Conservation (phyloP, 805 yeast genomes). For the Wickerhamomyces bisporus region DNA sequence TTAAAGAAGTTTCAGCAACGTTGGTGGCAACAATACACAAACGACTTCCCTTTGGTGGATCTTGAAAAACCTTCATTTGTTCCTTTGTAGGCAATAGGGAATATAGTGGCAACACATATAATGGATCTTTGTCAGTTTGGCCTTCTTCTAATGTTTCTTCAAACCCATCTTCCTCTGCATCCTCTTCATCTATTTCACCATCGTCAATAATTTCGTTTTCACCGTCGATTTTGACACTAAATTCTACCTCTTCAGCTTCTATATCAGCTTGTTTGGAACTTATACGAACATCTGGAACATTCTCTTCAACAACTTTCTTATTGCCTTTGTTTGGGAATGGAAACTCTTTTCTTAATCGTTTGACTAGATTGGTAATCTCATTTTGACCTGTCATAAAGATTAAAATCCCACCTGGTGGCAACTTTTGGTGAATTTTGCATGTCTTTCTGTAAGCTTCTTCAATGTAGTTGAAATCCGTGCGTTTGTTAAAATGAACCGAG, state of each 20-base stretch:
- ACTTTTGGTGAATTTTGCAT: constrained; percentile 74
- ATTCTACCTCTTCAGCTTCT: constrained; percentile 88
- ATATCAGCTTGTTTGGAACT: constrained; percentile 56
- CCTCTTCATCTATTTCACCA: constrained; percentile 33
- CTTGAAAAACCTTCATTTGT: constrained; percentile 87
- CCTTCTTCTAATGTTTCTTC: constrained; percentile 69
- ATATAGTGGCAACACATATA: constrained; percentile 87
- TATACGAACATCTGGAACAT: constrained; percentile 41
- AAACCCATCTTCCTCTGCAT: constrained; percentile 51
- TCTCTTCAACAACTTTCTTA: constrained; percentile 26
- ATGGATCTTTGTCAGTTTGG: constrained; percentile 69
- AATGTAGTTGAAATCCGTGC: constrained; percentile 71
- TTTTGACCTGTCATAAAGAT: constrained; percentile 92
- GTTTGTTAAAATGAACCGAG: constrained; percentile 79
- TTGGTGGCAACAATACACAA: constrained; percentile 93
- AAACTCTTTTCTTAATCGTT: constrained; percentile 60
- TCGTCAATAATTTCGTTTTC: constrained; percentile 30
- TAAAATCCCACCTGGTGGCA: constrained; percentile 93
- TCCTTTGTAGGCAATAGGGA: constrained; percentile 91
- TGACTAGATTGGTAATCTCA: constrained; percentile 77
- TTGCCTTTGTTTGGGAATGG: constrained; percentile 40
- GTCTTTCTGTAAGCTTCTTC: constrained; percentile 85
- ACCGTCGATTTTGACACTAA: constrained; percentile 42
- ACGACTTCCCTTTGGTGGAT: constrained; percentile 81
- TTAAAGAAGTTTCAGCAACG: constrained; percentile 95